These are phyloP conservation scores for Phycomyces nitens DNA, from an alignment of 192 early-diverging fungal species.

Conservation along the genomic window DNA sequence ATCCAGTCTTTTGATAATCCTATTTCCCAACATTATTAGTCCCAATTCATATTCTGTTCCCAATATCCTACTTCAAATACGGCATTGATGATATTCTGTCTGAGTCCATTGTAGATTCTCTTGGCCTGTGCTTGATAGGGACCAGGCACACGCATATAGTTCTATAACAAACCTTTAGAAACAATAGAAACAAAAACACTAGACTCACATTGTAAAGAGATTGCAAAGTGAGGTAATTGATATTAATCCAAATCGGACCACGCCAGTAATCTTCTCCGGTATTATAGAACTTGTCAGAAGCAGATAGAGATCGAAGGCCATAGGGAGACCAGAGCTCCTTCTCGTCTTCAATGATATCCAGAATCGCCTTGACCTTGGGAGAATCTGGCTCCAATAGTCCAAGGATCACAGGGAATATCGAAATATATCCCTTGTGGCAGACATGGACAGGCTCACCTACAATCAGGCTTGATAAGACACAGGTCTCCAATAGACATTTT, in stretches of 20 bases:
- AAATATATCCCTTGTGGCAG: slow-evolving; percentile 73
- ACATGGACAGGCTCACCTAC: slow-evolving; percentile 36
- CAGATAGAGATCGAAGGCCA: slow-evolving; percentile 68
- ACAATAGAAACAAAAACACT: not conserved
- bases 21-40: slow-evolving; percentile 14
- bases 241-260: slow-evolving; percentile 91
- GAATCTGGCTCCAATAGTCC: slow-evolving; percentile 69
- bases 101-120: slow-evolving; percentile 69
- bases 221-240: slow-evolving; percentile 80
- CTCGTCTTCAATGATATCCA: slow-evolving; percentile 76
- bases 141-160: slow-evolving; percentile 54
- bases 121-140: slow-evolving; percentile 66
- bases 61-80: slow-evolving; percentile 55
- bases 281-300: slow-evolving; percentile 58
- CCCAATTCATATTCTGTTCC: no score
- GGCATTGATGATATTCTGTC: slow-evolving; percentile 73
- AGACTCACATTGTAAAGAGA: slow-evolving; percentile 61
- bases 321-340: slow-evolving; percentile 80
- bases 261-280: slow-evolving; percentile 94
- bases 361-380: slow-evolving; percentile 62
- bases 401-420: slow-evolving; percentile 79
- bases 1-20: slow-evolving; percentile 74
- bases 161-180: slow-evolving; percentile 25
- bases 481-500: no score
- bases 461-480: not conserved